phyloP scores from a whole-genome alignment of 305 asterid species.

The Fraxinus paxiana region DNA sequence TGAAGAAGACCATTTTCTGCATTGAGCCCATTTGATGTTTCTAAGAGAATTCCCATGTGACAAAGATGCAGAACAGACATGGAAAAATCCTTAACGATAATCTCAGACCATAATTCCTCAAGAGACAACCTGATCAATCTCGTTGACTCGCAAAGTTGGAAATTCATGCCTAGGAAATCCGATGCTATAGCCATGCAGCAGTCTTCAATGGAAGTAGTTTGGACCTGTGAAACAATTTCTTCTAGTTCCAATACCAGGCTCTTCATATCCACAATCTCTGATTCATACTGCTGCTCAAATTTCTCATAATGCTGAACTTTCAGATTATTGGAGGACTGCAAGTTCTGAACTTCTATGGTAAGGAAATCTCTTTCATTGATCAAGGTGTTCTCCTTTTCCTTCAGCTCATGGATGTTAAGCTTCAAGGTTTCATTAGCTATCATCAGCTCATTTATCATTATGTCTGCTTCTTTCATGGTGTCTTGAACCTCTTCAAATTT shows the following conservation, averaged over 20 bases:
- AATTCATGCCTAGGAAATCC: conserved; percentile 48
- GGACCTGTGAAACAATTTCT: conserved; percentile 49
- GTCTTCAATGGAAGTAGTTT: conserved; percentile 44
- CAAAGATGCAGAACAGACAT: conserved; percentile 83
- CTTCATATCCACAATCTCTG: conserved; percentile 51
- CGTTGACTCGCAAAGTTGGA: conserved; percentile 50
- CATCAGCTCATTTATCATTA: conserved; percentile 82
- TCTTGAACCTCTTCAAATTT: conserved; percentile 93
- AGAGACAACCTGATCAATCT: conserved; percentile 53
- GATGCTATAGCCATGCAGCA: conserved; percentile 44
- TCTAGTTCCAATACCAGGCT: conserved; percentile 60
- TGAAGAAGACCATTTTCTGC: conserved; percentile 86
- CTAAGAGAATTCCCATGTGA: conserved; percentile 85
- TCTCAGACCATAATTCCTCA: conserved; percentile 96
- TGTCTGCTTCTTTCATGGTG: conserved; percentile 85
- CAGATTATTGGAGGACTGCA: conserved; percentile 46
- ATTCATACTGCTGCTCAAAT: conserved; percentile 45
- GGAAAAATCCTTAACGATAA: conserved; percentile 77
- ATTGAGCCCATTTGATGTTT: conserved; percentile 65
- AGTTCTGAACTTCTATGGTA: conserved; percentile 47
- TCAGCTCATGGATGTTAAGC: conserved; percentile 52
- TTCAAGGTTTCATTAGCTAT: conserved; percentile 82
- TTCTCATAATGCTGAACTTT: conserved; percentile 48
- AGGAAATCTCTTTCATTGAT: conserved; percentile 45
- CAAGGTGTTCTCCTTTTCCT: conserved; percentile 47